Conservation (phyloP, 352 stramenopile species). For the Lagenidium giganteum region DNA sequence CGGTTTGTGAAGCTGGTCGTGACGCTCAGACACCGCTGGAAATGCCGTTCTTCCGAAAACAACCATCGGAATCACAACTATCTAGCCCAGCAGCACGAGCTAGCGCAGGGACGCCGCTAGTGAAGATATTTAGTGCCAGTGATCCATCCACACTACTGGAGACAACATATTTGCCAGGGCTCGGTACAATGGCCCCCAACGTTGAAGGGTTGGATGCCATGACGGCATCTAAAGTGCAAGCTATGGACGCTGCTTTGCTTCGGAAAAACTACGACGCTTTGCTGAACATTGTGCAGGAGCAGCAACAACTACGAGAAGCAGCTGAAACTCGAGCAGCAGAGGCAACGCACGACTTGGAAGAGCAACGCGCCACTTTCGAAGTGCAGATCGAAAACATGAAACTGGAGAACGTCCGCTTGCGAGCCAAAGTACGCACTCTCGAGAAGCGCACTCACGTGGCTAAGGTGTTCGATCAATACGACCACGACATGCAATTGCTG, state of each 20-base stretch:
- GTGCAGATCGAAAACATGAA: constrained; percentile 80
- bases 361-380: constrained; percentile 45
- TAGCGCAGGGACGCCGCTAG: too few species aligned
- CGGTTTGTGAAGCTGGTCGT: too few species aligned
- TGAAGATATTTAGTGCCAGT: too few species aligned
- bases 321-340: constrained; percentile 41
- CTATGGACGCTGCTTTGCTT: constrained; percentile 51
- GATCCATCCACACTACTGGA: constrained; percentile 11
- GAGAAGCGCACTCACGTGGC: constrained; percentile 40
- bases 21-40: too few species aligned
- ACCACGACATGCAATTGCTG: constrained; percentile 50
- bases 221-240: constrained; percentile 46
- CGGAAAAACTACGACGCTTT: constrained; percentile 78
- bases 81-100: too few species aligned
- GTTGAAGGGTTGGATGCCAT: constrained; percentile 46
- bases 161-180: constrained; percentile 18
- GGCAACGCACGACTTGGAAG: constrained; percentile 41
- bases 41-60: too few species aligned
- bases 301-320: constrained; percentile 52
- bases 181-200: constrained; percentile 31
- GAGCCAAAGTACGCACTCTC: constrained; percentile 60
- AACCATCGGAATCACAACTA: too few species aligned
- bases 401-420: constrained; percentile 46
- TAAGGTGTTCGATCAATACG: constrained; percentile 71
- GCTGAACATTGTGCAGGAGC: constrained; percentile 68